Base-by-base conservation (phyloP, 805 yeast genomes). In the Yarrowia osloensis region DNA sequence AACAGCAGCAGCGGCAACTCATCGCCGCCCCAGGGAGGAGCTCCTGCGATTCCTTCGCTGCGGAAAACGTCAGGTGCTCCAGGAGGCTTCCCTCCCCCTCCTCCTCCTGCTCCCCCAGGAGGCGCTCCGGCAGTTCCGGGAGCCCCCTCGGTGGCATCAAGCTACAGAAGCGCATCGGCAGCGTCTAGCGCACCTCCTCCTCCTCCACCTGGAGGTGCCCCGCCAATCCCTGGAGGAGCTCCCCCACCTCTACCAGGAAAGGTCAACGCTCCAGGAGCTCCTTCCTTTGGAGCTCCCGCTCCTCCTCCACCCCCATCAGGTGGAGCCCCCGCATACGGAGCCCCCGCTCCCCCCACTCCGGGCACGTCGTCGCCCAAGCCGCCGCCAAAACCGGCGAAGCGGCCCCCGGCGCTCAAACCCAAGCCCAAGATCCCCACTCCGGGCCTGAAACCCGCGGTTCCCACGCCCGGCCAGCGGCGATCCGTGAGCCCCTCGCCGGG, bases 11-110 rank as follows among this genome's bases (percentile, higher is more conserved):
- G 57, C 15, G 55, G 55, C 11, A 21, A 21, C 21, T 31, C 40
- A 15, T 74, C 77, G 15, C 76, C 76, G n/a, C 73, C 73, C 12
- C 68, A 67, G 33, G 73, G 74, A 59, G 68, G 72, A 4, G 69
- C 75, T 8, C 71, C 74, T 13, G 68, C 73, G 15, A 67, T 63
- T 33, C 68, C 67, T 1, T 26, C 67, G 9, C 37, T 69, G 15
- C 67, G 71, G 1, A 67, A 68, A 6, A 65, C 65, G 3, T 37
- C 57, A 12, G 57, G 50, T 8, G 68, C 76, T n/a, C 72, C 74
- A 5, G 73, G 72, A 3, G 73, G 71, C 4, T 40, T 40, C 46
- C 26, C 46, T 21, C 70, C 67, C 2, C 69, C 67, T 0, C 66
- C 68, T n/a, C 61, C 68, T 13, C 70, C 71, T 22, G 26, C 49